These are phyloP conservation scores for Lavandula angustifolia DNA, from an alignment of 257 asterid species.

Conservation along the genomic window DNA sequence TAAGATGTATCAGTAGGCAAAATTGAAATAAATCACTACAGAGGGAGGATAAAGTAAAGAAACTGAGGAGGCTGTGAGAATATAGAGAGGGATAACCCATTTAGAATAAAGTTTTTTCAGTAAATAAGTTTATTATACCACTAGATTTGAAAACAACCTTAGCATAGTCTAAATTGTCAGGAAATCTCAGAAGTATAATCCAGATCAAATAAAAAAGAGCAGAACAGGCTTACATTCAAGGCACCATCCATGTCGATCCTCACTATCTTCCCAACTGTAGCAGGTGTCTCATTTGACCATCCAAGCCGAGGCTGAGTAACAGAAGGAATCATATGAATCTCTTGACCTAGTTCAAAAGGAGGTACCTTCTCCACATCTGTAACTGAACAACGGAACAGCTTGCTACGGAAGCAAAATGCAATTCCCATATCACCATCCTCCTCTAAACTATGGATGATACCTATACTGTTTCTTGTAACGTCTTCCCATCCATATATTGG, in stretches of 20 bases:
- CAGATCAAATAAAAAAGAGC: constrained; percentile 28
- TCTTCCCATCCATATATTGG: constrained; percentile 99
- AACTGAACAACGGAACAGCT: constrained; percentile 84
- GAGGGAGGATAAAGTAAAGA: constrained; percentile 3
- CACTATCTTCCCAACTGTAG: constrained; percentile 80
- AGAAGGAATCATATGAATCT: constrained; percentile 73
- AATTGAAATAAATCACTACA: constrained; percentile 20
- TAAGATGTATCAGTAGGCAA: constrained; percentile 26
- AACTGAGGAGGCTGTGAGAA: not conserved
- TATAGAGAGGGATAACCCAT: not conserved
- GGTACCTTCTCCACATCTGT: constrained; percentile 92
- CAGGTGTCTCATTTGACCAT: constrained; percentile 93
- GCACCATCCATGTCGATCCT: constrained; percentile 97
- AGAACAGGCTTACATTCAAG: constrained; percentile 68
- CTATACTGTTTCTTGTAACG: constrained; percentile 75
- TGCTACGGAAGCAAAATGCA: constrained; percentile 94
- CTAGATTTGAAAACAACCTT: constrained; percentile 1
- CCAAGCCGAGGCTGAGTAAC: constrained; percentile 94
- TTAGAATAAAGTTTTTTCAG: not conserved
- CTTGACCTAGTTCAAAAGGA: constrained; percentile 89
- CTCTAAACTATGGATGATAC: constrained; percentile 93
- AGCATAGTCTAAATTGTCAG: constrained; percentile 4
- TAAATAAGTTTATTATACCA: not conserved
- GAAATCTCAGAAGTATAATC: constrained; percentile 21
- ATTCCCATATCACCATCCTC: constrained; percentile 98